Conservation (phyloP, 177 flowering plant genomes). For the Telopea speciosissima region DNA sequence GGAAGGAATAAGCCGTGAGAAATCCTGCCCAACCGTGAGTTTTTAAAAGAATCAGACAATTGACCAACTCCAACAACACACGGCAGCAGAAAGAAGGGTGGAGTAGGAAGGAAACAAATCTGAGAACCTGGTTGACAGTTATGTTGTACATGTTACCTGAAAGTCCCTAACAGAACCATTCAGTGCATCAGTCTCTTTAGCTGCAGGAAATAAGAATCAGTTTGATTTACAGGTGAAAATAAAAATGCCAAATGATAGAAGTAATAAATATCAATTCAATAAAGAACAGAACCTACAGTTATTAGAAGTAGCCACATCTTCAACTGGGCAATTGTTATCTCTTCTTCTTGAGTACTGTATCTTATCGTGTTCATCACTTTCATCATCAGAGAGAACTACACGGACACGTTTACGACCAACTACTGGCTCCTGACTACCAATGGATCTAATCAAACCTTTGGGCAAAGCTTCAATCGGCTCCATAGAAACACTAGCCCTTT, state of each 20-base stretch:
- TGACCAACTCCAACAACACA: not conserved
- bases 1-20: conserved; percentile 21
- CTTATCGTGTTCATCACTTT: conserved; percentile 41
- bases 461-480: conserved; percentile 23
- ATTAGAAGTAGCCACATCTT: conserved; percentile 47
- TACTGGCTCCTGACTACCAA: conserved; percentile 35
- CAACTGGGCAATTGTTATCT: conserved; percentile 16
- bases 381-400: conserved; percentile 87
- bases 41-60: conserved; percentile 2
- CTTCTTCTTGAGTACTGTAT: conserved; percentile 22
- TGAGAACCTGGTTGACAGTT: conserved; percentile 1
- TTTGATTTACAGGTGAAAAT: not conserved
- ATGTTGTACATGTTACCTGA: conserved; percentile 34
- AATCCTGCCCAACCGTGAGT: conserved; percentile 36
- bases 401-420: conserved; percentile 71
- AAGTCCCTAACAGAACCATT: conserved; percentile 16
- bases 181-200: conserved; percentile 18
- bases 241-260: not conserved
- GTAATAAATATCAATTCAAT: not conserved
- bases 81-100: not conserved
- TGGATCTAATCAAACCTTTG: conserved; percentile 29
- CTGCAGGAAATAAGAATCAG: conserved; percentile 32
- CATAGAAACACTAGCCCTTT: conserved; percentile 11
- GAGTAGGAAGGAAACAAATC: not conserved
- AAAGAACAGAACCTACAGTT: conserved; percentile 34